Base-by-base conservation (phyloP, 164 flowering plant genomes). In the Piper longum region DNA sequence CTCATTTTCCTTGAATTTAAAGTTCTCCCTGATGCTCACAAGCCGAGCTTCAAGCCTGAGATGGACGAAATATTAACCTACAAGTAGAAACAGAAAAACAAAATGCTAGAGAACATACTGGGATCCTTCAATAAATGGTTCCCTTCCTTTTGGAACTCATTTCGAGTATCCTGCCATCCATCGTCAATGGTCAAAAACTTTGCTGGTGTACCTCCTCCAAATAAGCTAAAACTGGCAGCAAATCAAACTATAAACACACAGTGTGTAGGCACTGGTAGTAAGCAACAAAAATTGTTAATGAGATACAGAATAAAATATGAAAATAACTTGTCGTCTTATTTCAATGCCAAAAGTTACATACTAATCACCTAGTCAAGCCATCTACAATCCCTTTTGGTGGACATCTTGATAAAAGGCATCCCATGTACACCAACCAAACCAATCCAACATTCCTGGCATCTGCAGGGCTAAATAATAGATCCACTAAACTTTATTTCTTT, bases 341-440 rank as follows among this genome's bases (percentile, higher is more conserved):
- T 7, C 5, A n/a, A 17, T 54, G 41, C 1, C 45, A 51, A 26
- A 64, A 5, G 41, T 56, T 26, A 4, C 59, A 54, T 41, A 55
- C 8, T 43, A 42, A 8, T n/a, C 58, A 82, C 85, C 89, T 79
- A 66, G 74, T 77, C 40, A 85, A 68, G 13, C 89, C 89, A n/a
- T 78, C 78, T 79, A 56, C 72, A 43, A 87, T 79, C 70, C 88
- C 88, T 68, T 77, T 78, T 56, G 87, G 75, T 70, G 74, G n/a
- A 87, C 89, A 0, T 75, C 74, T 4, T 56, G 59, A 68, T 85
- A 87, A 63, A 87, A 87, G 39, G 89, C 93, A 78, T 83, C 93
- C 89, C 89, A 87, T 7, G 93, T 87, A 76, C 93, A 87, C 93
- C 89, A 87, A 60, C 89, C 93, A 73, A 87, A 87, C 74, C 80